Evolutionary conservation across 352 stramenopile species (phyloP).

Genomic region (Pythium utonaiense): DNA sequence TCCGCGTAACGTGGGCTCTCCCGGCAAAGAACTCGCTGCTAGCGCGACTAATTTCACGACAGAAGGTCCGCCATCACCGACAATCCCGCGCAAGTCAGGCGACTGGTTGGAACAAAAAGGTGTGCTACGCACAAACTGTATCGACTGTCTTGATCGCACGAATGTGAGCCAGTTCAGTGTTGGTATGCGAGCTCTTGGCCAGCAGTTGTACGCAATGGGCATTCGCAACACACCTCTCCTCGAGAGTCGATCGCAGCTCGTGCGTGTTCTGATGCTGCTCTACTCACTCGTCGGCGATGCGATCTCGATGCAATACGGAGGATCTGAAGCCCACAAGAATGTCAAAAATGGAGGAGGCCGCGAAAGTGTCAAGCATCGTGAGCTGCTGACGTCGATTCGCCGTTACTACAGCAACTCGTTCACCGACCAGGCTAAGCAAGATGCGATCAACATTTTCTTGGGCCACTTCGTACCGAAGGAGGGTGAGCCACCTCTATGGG

Average conservation of each 20-base stretch:
- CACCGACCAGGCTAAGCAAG: slow-evolving; percentile 97
- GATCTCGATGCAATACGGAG: slow-evolving; percentile 99
- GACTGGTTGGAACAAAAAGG: slow-evolving; percentile 95
- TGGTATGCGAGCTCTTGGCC: slow-evolving; percentile 88
- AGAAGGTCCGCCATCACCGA: slow-evolving; percentile 41
- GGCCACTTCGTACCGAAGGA: slow-evolving; percentile 87
- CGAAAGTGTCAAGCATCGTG: slow-evolving; percentile 92
- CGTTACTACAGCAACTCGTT: slow-evolving; percentile 99
- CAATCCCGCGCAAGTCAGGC: slow-evolving; percentile 75
- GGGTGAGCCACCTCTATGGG: slow-evolving; percentile 67
- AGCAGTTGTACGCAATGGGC: slow-evolving; percentile 97
- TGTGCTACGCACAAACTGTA: slow-evolving; percentile 99
- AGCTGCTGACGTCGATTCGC: slow-evolving; percentile 97
- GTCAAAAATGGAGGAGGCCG: slow-evolving; percentile 87
- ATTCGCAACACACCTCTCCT: slow-evolving; percentile 88
- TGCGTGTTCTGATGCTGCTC: slow-evolving; percentile 96
- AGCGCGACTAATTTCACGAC: background rate
- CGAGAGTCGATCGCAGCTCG: slow-evolving; percentile 90
- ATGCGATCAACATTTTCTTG: slow-evolving; percentile 99
- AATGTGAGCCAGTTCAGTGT: slow-evolving; percentile 88
- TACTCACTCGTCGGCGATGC: slow-evolving; percentile 98
- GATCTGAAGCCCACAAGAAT: slow-evolving; percentile 99
- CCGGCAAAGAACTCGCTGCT: background rate
- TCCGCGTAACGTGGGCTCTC: background rate
- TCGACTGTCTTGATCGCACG: slow-evolving; percentile 91